Conservation (phyloP, 495 filamentous ascomycete species). For the Daldinia concentrica region DNA sequence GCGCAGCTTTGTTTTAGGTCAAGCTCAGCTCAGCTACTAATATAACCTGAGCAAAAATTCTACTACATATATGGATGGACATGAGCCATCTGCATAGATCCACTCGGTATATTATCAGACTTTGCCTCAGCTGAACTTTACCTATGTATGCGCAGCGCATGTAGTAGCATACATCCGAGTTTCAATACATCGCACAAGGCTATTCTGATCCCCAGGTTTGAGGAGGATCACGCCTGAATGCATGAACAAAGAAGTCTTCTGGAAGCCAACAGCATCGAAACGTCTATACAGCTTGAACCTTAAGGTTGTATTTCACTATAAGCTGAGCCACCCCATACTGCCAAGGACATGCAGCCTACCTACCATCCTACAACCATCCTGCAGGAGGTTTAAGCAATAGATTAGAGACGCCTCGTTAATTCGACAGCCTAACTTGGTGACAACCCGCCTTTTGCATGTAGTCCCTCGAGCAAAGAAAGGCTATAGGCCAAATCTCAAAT, state of each 20-base stretch:
- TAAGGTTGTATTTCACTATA: not conserved
- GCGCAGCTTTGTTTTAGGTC: slow-evolving; percentile 3
- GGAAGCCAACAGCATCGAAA: slow-evolving; percentile 21
- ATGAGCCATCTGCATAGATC: slow-evolving; percentile 4
- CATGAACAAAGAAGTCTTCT: slow-evolving; percentile 37
- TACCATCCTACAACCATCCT: not conserved
- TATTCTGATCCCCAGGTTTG: slow-evolving; percentile 18
- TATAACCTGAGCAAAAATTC: not conserved
- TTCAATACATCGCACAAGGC: slow-evolving; percentile 14
- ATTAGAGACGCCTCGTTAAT: not conserved
- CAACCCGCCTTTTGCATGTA: slow-evolving; percentile 8
- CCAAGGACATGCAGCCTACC: slow-evolving; percentile 8
- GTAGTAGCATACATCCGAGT: slow-evolving; percentile 2
- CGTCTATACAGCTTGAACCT: not conserved
- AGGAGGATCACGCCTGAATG: slow-evolving; percentile 29
- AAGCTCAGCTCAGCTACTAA: slow-evolving; percentile 7
- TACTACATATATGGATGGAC: not conserved
- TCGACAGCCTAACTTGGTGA: not conserved
- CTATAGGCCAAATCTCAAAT: not conserved
- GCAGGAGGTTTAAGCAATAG: slow-evolving; percentile 6
- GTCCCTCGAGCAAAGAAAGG: slow-evolving; percentile 6
- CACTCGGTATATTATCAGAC: slow-evolving; percentile 21
- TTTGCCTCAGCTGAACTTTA: slow-evolving; percentile 16
- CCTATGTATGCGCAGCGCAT: slow-evolving; percentile 9
- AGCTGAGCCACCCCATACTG: slow-evolving; percentile 12